phyloP scores from a whole-genome alignment of 495 filamentous ascomycete genomes.

The Viridothelium virens region DNA sequence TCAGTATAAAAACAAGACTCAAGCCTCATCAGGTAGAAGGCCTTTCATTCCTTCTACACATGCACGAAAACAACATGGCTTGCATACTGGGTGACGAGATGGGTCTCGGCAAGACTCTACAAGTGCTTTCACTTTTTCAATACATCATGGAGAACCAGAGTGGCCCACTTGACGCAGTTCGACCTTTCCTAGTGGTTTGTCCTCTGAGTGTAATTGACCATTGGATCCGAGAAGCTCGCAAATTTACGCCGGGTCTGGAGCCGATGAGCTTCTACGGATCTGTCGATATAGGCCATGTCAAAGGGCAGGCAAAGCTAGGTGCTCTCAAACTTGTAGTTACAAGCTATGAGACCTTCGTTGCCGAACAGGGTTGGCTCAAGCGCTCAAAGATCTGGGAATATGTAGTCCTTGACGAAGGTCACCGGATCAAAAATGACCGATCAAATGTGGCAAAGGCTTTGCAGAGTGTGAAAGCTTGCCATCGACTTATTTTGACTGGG shows the following conservation, averaged over 20 bases:
- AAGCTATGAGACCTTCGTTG: slow-evolving; percentile 53
- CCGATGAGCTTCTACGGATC: slow-evolving; percentile 51
- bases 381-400: slow-evolving; percentile 52
- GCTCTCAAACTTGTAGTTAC: slow-evolving; percentile 49
- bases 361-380: slow-evolving; percentile 53
- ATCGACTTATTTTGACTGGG: slow-evolving; percentile 54
- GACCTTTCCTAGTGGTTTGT: slow-evolving; percentile 54
- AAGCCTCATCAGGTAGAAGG: slow-evolving; percentile 59
- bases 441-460: slow-evolving; percentile 46
- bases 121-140: slow-evolving; percentile 52
- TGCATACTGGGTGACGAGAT: slow-evolving; percentile 56
- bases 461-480: slow-evolving; percentile 47
- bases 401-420: slow-evolving; percentile 53
- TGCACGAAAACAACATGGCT: slow-evolving; percentile 52
- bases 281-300: neutral
- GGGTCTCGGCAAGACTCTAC: slow-evolving; percentile 57
- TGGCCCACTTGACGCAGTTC: slow-evolving; percentile 16
- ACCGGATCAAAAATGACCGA: slow-evolving; percentile 53
- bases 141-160: slow-evolving; percentile 41
- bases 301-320: no score
- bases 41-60: slow-evolving; percentile 52
- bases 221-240: slow-evolving; percentile 50
- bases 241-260: slow-evolving; percentile 53
- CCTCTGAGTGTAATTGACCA: slow-evolving; percentile 51
- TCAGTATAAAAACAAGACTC: slow-evolving; percentile 44